Percentiles rank a stretch among this genome's conserved stretches.
These are phyloP conservation scores for Picea sitchensis DNA, from an alignment of 75 land plant species.

Conservation along the genomic window DNA sequence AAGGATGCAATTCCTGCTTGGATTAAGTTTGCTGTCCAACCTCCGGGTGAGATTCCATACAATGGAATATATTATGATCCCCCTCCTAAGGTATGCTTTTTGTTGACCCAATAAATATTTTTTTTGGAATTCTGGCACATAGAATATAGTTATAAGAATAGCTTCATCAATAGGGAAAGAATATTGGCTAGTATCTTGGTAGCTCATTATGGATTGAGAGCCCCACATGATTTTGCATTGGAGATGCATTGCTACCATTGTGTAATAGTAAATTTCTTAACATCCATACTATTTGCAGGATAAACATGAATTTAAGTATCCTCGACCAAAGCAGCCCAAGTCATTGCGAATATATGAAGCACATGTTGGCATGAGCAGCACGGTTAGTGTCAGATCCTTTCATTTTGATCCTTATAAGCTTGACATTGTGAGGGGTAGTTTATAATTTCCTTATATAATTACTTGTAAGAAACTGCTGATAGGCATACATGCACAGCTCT, in stretches of 20 bases:
- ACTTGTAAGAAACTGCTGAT: not conserved
- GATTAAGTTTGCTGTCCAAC: slow-evolving; percentile 91
- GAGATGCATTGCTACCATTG: not conserved
- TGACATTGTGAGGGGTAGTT: not conserved
- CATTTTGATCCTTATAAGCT: not conserved
- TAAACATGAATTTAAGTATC: slow-evolving; percentile 75
- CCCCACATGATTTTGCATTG: not conserved
- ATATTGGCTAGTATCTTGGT: not conserved
- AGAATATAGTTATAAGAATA: not conserved
- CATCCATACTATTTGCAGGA: slow-evolving; percentile 39
- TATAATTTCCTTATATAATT: not conserved
- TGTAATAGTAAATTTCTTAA: not conserved
- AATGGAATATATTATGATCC: slow-evolving; percentile 94
- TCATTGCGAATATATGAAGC: slow-evolving; percentile 87
- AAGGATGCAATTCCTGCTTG: slow-evolving; percentile 97
- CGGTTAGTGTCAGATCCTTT: slow-evolving; percentile 36
- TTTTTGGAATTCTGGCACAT: not conserved
- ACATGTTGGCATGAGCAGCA: slow-evolving; percentile 97
- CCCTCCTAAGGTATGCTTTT: slow-evolving; percentile 63
- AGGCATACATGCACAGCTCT: too few relatives aligned
- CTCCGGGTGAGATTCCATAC: slow-evolving; percentile 93
- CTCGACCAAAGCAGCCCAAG: slow-evolving; percentile 70
- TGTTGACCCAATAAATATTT: not conserved
- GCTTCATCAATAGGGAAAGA: not conserved
- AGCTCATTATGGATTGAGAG: not conserved